These are phyloP conservation scores for Kazachstania bromeliacearum DNA, from an alignment of 805 yeast species.

Conservation along the genomic window DNA sequence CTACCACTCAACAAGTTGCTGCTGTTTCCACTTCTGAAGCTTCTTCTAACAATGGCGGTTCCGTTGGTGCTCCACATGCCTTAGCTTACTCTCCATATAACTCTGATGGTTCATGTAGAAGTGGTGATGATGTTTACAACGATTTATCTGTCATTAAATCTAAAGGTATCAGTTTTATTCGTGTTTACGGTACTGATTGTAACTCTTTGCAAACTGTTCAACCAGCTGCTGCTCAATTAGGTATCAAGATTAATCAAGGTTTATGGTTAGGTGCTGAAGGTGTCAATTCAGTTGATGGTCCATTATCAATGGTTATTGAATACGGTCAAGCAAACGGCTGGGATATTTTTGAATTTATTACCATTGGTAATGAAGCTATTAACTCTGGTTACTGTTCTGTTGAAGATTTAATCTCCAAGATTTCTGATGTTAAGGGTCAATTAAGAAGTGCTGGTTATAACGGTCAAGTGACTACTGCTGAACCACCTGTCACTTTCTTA, in stretches of 20 bases:
- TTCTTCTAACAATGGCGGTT: slow-evolving; percentile 9
- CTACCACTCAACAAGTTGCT: not conserved
- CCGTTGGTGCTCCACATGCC: slow-evolving; percentile 39
- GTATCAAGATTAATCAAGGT: slow-evolving; percentile 75
- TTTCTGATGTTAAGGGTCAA: slow-evolving; percentile 48
- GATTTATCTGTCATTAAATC: slow-evolving; percentile 52
- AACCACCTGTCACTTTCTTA: slow-evolving; percentile 73
- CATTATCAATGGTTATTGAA: slow-evolving; percentile 44
- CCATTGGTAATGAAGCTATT: slow-evolving; percentile 86
- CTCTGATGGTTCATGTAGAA: slow-evolving; percentile 59
- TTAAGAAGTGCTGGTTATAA: slow-evolving; percentile 62
- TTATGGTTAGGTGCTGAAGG: slow-evolving; percentile 67
- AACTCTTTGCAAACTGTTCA: slow-evolving; percentile 53
- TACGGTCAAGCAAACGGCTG: slow-evolving; percentile 49
- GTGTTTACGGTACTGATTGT: slow-evolving; percentile 88
- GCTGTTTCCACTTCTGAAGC: slow-evolving; percentile 12
- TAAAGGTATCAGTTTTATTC: slow-evolving; percentile 55
- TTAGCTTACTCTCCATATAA: slow-evolving; percentile 76
- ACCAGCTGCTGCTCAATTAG: slow-evolving; percentile 49
- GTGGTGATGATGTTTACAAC: slow-evolving; percentile 37
- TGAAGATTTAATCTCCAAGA: slow-evolving; percentile 53
- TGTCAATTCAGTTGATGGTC: slow-evolving; percentile 55
- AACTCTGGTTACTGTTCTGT: slow-evolving; percentile 52
- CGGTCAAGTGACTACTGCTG: slow-evolving; percentile 75
- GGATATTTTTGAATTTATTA: slow-evolving; percentile 66